Base-by-base conservation (phyloP, 1,284 basidiomycete genomes). In the Puccinia polysora region DNA sequence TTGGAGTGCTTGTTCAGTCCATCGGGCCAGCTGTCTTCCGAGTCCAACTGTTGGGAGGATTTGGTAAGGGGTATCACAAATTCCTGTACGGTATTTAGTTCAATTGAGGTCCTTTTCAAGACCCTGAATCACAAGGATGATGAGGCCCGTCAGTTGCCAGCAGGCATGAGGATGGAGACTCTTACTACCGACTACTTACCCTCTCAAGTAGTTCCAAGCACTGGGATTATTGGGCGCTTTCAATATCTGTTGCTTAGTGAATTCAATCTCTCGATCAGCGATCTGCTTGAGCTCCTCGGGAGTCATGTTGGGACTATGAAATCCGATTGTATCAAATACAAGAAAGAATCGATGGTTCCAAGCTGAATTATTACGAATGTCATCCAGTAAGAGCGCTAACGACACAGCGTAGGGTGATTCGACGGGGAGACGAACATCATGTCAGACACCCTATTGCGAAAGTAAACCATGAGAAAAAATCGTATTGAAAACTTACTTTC, bases 311-410 rank as follows among this genome's bases (percentile, higher is more conserved):
- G n/a, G 52, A 34, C 25, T 55, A 36, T 40, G 58, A 18, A 65
- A 6, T 36, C 56, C 15, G 65, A 47, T 18, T 20, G 14, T 38
- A 23, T 25, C 85, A 76, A 91, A 92, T n/a, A 88, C 84, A 64
- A 92, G 85, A 79, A 95, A 97, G 84, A 92, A 97, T 28, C 95
- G 87, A 83, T 97, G 96, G 79, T 95, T 91, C 95, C 95, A 99
- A 15, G 91, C 96, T 50, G 90, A 94, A 79, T 99, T 99, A 80
- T 98, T 99, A 76, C 94, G 82, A 45, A 95, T 83, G 80, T 99
- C 95, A 25, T 84, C 81, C 5, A 83, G 82, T 30, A 97, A 80
- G 82, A 97, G 85, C 69, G 80, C 79, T 75, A 93, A 88, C 0
- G n/a, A 15, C 14, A 38, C 14, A n/a, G n/a, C 1, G 1, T 10